These are phyloP conservation scores for peach (Prunus persica) DNA, from an alignment of 306 rosid species.

Conservation along the genomic window Prunus_persica_NCBIv2 NC_034009.1:10508001-10508500, in stretches of 20 bases:
- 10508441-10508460: not conserved
- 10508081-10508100: not conserved
- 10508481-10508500: conserved; percentile 3
- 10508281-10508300: not conserved
- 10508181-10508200: not conserved
- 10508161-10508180: not conserved
- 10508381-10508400: not conserved
- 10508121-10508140: not conserved
- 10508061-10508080: not conserved
- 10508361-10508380: not conserved
- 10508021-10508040: not conserved
- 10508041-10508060: not conserved
- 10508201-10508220: not conserved
- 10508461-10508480: not conserved
- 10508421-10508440: not conserved
- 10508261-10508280: not conserved
- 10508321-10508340: too few relatives aligned
- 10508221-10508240: not conserved
- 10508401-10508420: too few relatives aligned
- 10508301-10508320: not conserved
- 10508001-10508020: not conserved
- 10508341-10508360: not conserved
- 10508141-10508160: not conserved
- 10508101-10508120: not conserved
- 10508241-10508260: not conserved